Evolutionary conservation across 2,329 filamentous ascomycete species (phyloP).

Genomic region (Corynespora cassiicola): DNA sequence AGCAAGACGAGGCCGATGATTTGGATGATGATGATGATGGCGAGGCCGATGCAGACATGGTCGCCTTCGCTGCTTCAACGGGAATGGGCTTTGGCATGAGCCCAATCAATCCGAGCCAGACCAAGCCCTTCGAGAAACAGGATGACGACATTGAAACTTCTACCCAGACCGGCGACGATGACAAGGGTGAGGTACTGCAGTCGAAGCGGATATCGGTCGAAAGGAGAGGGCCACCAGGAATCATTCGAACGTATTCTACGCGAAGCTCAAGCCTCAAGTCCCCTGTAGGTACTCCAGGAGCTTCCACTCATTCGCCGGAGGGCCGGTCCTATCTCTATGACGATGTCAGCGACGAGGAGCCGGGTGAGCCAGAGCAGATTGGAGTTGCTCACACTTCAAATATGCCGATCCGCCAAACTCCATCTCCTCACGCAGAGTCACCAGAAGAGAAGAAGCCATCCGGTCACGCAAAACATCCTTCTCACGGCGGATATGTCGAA

Average conservation of each 20-base stretch:
- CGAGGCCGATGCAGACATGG: constrained; percentile 34
- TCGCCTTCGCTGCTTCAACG: constrained; percentile 40
- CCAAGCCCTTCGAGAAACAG: constrained; percentile 13
- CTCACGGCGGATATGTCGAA: constrained; percentile 35
- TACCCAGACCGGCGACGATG: constrained; percentile 26
- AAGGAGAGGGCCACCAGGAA: constrained; percentile 34
- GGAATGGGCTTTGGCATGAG: constrained; percentile 36
- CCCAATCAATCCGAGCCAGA: constrained; percentile 21
- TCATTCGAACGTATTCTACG: constrained; percentile 43
- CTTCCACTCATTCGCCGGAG: constrained; percentile 15
- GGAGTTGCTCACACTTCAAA: constrained; percentile 53
- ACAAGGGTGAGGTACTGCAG: constrained; percentile 36
- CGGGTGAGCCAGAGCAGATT: constrained; percentile 38
- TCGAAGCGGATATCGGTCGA: constrained; percentile 46
- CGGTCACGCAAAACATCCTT: constrained; percentile 14
- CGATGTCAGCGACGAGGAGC: constrained; percentile 31
- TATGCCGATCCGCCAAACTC: constrained; percentile 36
- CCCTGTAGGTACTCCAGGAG: constrained; percentile 10
- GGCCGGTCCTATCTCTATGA: constrained; percentile 37
- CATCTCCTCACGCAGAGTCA: constrained; percentile 30
- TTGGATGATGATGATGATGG: constrained; percentile 9
- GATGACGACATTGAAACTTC: constrained; percentile 25
- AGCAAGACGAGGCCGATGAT: constrained; percentile 3
- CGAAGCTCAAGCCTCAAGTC: constrained; percentile 35
- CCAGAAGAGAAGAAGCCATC: constrained; percentile 15